Conservation (phyloP, 495 filamentous ascomycete species). For the Daldinia grandis region DNA sequence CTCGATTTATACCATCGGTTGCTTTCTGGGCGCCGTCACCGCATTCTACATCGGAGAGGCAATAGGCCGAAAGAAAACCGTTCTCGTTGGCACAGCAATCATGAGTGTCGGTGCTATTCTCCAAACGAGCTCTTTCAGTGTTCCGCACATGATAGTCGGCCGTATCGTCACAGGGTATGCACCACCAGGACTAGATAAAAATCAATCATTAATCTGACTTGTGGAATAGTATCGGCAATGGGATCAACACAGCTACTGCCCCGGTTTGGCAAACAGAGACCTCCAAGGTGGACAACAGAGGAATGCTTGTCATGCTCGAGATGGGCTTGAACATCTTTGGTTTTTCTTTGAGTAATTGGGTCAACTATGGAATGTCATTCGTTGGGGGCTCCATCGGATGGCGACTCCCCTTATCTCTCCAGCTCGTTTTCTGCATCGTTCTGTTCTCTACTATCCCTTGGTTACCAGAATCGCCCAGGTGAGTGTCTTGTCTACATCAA, state of each 20-base stretch:
- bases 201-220: slow-evolving; percentile 32
- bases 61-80: slow-evolving; percentile 65
- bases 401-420: slow-evolving; percentile 58
- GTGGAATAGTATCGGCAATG: slow-evolving; percentile 67
- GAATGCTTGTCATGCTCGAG: slow-evolving; percentile 68
- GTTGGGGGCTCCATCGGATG: slow-evolving; percentile 51
- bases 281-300: slow-evolving; percentile 64
- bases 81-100: slow-evolving; percentile 63
- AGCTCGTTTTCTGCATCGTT: slow-evolving; percentile 53
- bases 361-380: slow-evolving; percentile 63
- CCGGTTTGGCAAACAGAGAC: slow-evolving; percentile 74
- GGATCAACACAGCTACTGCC: slow-evolving; percentile 69
- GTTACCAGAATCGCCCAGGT: slow-evolving; percentile 52
- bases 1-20: slow-evolving; percentile 71
- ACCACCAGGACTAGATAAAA: slow-evolving; percentile 15
- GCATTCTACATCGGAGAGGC: slow-evolving; percentile 67
- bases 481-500: not conserved
- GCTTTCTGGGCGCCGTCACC: slow-evolving; percentile 68
- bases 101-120: slow-evolving; percentile 71
- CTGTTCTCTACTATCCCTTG: slow-evolving; percentile 48
- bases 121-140: slow-evolving; percentile 66
- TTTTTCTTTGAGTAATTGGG: slow-evolving; percentile 68
- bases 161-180: slow-evolving; percentile 61
- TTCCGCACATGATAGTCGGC: slow-evolving; percentile 71
- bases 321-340: slow-evolving; percentile 69